Evolutionary conservation across 2,329 filamentous ascomycete genomes (phyloP).

Genomic region (Nectriaceae sp.): DNA sequence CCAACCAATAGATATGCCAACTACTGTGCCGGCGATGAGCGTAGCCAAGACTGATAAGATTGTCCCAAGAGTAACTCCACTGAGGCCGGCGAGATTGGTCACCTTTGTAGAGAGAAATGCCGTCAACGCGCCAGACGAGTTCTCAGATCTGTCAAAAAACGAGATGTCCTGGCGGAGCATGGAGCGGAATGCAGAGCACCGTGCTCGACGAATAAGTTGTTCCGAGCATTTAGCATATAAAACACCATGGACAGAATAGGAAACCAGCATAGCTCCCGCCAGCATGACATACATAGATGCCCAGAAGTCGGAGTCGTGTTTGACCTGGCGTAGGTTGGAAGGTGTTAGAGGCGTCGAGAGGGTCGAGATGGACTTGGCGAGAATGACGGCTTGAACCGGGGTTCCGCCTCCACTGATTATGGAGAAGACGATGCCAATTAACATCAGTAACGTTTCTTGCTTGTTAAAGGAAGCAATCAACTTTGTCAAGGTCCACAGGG

Average conservation of each 20-base stretch:
- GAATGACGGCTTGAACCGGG: slow-evolving; percentile 32
- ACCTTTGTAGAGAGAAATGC: slow-evolving; percentile 20
- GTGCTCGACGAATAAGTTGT: slow-evolving; percentile 7
- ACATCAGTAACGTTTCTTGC: not conserved
- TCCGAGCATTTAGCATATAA: slow-evolving; percentile 24
- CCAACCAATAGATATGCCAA: slow-evolving; percentile 38
- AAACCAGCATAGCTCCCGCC: slow-evolving; percentile 38
- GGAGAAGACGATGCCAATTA: slow-evolving; percentile 8
- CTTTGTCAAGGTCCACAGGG: slow-evolving; percentile 5
- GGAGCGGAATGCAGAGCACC: slow-evolving; percentile 2
- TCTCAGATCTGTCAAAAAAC: slow-evolving; percentile 28
- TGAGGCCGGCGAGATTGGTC: slow-evolving; percentile 8
- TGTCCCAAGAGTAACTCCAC: slow-evolving; percentile 12
- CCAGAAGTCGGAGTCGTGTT: slow-evolving; percentile 43
- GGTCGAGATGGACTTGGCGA: slow-evolving; percentile 23
- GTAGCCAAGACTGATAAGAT: slow-evolving; percentile 7
- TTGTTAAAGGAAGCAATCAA: slow-evolving; percentile 11
- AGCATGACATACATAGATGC: slow-evolving; percentile 50
- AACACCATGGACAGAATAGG: slow-evolving; percentile 29
- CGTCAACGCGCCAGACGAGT: slow-evolving; percentile 24
- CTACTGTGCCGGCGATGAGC: slow-evolving; percentile 4
- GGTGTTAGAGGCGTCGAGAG: slow-evolving; percentile 18
- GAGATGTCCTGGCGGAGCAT: slow-evolving; percentile 41
- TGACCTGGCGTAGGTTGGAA: not conserved
- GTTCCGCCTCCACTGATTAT: slow-evolving; percentile 24